A percentile compares a stretch with the other conserved stretches of the same genome.
These are phyloP conservation scores for Penstemon newberryi DNA, from an alignment of 257 asterid genomes.

Conservation along the genomic window DNA sequence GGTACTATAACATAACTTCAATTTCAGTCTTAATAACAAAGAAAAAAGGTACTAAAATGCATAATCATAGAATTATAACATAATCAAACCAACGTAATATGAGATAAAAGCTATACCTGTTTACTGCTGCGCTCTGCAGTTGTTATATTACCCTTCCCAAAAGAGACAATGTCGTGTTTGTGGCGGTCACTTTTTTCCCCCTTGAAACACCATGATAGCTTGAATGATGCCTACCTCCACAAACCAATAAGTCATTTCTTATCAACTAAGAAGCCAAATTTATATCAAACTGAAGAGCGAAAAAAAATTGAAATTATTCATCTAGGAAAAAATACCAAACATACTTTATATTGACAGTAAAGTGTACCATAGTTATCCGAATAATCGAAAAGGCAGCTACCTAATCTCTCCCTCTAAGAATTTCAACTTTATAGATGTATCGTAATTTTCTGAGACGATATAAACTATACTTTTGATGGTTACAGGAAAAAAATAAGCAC, in stretches of 20 bases:
- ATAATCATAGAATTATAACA: too few relatives aligned
- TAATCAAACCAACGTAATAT: not conserved
- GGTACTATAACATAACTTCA: not conserved
- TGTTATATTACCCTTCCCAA: constrained; percentile 91
- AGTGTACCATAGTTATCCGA: not conserved
- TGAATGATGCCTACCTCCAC: constrained; percentile 78
- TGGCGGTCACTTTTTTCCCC: constrained; percentile 89
- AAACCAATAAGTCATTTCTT: constrained; percentile 13
- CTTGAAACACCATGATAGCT: constrained; percentile 90
- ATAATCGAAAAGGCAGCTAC: not conserved
- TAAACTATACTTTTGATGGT: not conserved
- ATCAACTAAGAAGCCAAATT: not conserved
- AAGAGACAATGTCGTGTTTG: constrained; percentile 91
- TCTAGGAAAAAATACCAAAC: not conserved
- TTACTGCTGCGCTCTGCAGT: constrained; percentile 95
- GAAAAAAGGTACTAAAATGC: not conserved
- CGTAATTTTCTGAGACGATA: not conserved
- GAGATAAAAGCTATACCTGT: constrained; percentile 50
- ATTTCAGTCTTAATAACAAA: too few relatives aligned
- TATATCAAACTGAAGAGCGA: not conserved
- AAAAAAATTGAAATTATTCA: not conserved
- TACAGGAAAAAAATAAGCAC: not conserved
- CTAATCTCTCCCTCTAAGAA: not conserved
- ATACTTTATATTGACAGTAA: not conserved
- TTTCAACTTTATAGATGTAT: not conserved